phyloP scores from a whole-genome alignment of 2,329 filamentous ascomycete species.

The Escovopsis sp. region DNA sequence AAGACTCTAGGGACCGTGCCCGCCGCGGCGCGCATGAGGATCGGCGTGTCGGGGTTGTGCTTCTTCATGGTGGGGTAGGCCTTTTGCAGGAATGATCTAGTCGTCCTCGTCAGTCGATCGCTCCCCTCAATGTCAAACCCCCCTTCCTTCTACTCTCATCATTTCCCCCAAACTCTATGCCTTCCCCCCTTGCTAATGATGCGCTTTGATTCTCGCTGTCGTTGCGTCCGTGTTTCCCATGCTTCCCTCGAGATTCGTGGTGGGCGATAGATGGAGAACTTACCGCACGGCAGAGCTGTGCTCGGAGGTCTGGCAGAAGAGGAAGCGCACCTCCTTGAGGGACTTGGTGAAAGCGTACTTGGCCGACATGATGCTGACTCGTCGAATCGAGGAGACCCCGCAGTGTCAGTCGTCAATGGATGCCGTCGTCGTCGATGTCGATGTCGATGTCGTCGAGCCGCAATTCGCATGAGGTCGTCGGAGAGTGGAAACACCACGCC shows the following conservation, averaged over 20 bases:
- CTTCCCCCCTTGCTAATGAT: background rate
- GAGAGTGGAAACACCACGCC: background rate
- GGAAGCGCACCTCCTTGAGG: conserved; percentile 91
- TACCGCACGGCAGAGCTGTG: conserved; percentile 82
- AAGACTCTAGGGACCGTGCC: conserved; percentile 76
- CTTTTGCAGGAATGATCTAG: conserved; percentile 74
- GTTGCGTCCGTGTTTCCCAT: background rate
- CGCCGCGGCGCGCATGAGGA: conserved; percentile 83
- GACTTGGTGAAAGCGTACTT: conserved; percentile 85
- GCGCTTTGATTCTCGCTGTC: background rate
- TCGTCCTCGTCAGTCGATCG: background rate
- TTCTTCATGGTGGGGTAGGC: conserved; percentile 99
- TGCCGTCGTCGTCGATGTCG: background rate
- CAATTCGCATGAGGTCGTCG: background rate
- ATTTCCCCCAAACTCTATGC: too few species aligned
- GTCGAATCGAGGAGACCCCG: too few species aligned
- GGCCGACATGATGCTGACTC: conserved; percentile 53
- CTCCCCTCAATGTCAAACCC: background rate
- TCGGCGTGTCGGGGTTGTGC: conserved; percentile 87
- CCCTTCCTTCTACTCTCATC: too few species aligned
- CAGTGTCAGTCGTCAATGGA: background rate
- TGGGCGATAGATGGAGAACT: conserved; percentile 13
- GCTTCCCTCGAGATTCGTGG: background rate
- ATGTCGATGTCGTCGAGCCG: too few species aligned
- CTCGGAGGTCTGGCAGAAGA: conserved; percentile 90